phyloP scores from a whole-genome alignment of 306 rosid species.

The Cucurbita pepo region DNA sequence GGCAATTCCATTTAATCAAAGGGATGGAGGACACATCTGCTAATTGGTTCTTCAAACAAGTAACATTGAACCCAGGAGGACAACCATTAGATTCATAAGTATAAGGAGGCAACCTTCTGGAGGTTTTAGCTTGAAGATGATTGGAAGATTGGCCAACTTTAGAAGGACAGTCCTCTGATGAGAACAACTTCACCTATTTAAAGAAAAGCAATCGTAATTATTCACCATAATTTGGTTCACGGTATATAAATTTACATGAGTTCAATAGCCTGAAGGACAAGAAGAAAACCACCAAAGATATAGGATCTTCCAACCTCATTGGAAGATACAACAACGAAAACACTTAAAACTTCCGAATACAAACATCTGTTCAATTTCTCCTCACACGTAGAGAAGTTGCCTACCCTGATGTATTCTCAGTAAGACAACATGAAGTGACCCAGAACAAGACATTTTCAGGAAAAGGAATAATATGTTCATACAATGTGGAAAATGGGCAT shows the following conservation, averaged over 20 bases:
- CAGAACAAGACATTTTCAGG: too few species aligned
- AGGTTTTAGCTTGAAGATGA: constrained; percentile 27
- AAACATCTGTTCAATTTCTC: neutral
- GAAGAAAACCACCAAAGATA: neutral
- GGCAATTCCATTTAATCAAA: constrained; percentile 41
- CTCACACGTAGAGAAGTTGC: too few species aligned
- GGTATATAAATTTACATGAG: neutral
- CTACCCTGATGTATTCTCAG: too few species aligned
- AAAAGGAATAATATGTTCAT: too few species aligned
- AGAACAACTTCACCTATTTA: constrained; percentile 40
- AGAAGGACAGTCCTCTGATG: constrained; percentile 41
- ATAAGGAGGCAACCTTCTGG: constrained; percentile 19
- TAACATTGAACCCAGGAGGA: constrained; percentile 58
- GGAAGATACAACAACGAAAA: neutral
- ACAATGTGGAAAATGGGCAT: neutral
- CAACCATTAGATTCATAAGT: constrained; percentile 13
- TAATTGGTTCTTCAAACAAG: constrained; percentile 10
- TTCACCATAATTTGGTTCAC: neutral
- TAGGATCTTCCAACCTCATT: neutral
- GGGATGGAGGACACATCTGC: constrained; percentile 11
- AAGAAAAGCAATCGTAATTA: neutral
- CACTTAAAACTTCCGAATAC: neutral
- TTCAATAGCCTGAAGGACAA: neutral
- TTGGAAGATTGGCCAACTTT: constrained; percentile 23
- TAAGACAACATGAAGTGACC: too few species aligned